Conservation (phyloP, 148 eudicot genomes). For the Rhododendron simsii region DNA sequence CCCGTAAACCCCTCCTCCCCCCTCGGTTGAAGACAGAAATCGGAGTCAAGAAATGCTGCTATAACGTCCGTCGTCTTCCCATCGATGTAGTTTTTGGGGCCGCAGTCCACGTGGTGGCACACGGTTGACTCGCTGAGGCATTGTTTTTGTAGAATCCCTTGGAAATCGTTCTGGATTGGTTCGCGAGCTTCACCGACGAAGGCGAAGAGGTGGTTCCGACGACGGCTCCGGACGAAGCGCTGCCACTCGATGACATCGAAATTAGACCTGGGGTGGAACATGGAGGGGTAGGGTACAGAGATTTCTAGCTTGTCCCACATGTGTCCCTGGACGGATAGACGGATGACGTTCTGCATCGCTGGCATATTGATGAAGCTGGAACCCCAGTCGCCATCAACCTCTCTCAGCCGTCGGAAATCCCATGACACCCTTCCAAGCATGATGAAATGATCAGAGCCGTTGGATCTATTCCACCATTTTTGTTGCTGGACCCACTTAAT, state of each 20-base stretch:
- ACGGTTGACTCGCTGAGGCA: constrained; percentile 22
- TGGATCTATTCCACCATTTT: constrained; percentile 32
- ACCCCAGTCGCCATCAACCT: constrained; percentile 34
- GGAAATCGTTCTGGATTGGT: constrained; percentile 25
- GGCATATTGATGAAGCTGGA: constrained; percentile 44
- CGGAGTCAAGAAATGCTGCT: constrained; percentile 27
- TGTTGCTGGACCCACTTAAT: constrained; percentile 40
- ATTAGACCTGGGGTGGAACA: constrained; percentile 60
- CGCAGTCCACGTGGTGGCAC: constrained; percentile 43
- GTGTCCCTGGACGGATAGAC: constrained; percentile 48
- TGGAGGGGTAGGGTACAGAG: constrained; percentile 78
- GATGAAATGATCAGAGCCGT: constrained; percentile 62
- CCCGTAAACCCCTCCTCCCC: constrained; percentile 48
- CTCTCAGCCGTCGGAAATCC: constrained; percentile 46
- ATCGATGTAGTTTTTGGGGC: constrained; percentile 21
- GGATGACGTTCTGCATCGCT: constrained; percentile 52
- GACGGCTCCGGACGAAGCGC: constrained; percentile 34
- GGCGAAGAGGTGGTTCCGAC: constrained; percentile 31
- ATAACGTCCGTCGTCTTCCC: constrained; percentile 27
- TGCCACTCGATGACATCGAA: constrained; percentile 59
- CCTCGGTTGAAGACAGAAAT: constrained; percentile 54
- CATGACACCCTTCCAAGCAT: constrained; percentile 54
- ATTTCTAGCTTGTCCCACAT: constrained; percentile 60
- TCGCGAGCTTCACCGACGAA: constrained; percentile 34
- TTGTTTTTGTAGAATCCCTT: constrained; percentile 19